Evolutionary conservation across 192 early-diverging fungal genomes (phyloP), one percentile per base, ranked within the genome.

Genomic region (Lobosporangium transversale): DNA sequence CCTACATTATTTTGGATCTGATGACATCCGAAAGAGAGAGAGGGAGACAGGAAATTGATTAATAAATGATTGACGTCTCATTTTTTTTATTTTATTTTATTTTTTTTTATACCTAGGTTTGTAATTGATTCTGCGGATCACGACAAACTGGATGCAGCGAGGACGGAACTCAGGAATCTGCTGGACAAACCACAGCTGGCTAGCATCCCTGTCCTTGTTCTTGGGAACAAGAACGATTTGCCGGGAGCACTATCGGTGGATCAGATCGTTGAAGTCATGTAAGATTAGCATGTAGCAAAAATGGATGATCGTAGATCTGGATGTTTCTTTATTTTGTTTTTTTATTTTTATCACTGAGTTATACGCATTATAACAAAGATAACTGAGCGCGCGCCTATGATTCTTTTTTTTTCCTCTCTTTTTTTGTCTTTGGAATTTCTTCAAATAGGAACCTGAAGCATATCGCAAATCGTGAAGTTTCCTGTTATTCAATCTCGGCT

Each of bases 191-290:
- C 96, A n/a, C 94, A 94, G 79, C 83, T 99, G 55, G 89, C 89
- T 2, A 93, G 89, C 51, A 98, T 98, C 44, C 98, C 98, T 11
- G 90, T 99, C 15, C 85, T 99, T 32, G 95, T 99, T 26, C 88
- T 99, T 23, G 98, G 95, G 4, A 99, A 98, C 82, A 99, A 99
- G 89, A 99, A 98, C 65, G 98, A 99, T 80, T 79, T 99, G 58
- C 89, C 91, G 3, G 90, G 89, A n/a, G 96, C 97, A 27, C 80
- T 98, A 47, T 86, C 83, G 3, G 95, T 94, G 3, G 94, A 98
- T 24, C 84, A 94, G 69, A 80, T 98, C 37, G 95, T 98, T 59
- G 96, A 99, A 67, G 85, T 85, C 44, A 85, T 99, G 94, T 94
- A 84, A 74, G 88, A 81, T n/a, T 3, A 8, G 14, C 23, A 6